Conservation (phyloP, 108 stramenopile species). For the Schizochytrium sp. region DNA sequence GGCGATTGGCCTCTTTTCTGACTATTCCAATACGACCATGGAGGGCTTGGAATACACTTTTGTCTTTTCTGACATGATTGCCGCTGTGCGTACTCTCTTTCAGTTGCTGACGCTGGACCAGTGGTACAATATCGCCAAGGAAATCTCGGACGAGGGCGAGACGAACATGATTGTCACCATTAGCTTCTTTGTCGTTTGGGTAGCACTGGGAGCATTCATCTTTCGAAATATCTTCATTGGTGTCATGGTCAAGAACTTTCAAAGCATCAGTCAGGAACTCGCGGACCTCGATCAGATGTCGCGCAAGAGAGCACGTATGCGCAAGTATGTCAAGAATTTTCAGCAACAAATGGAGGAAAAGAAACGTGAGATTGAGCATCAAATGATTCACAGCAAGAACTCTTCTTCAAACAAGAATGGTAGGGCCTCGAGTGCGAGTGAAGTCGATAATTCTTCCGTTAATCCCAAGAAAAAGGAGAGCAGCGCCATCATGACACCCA, state of each 20-base stretch:
- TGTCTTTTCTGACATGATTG: not conserved
- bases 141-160: not conserved
- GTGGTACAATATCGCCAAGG: constrained; percentile 16
- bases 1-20: not conserved
- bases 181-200: not conserved
- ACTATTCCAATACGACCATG: not conserved
- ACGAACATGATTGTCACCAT: not conserved
- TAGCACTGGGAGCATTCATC: constrained; percentile 4
- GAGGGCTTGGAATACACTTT: not conserved
- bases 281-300: not conserved
- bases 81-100: not conserved
- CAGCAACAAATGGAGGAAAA: constrained; percentile 10
- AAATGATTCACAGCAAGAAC: not conserved
- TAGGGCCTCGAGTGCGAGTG: no score
- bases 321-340: not conserved
- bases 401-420: no score
- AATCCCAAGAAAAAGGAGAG: no score
- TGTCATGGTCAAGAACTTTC: constrained; percentile 13
- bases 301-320: not conserved
- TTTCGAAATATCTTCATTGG: constrained; percentile 15
- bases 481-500: no score
- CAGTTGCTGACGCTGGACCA: constrained; percentile 3
- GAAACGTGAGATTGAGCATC: not conserved
- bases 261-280: not conserved
- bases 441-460: no score